Percentiles rank a stretch among this genome's conserved stretches.
These are phyloP conservation scores for Solanum arcanum DNA, from an alignment of 257 asterid genomes.

Conservation along the genomic window DNA sequence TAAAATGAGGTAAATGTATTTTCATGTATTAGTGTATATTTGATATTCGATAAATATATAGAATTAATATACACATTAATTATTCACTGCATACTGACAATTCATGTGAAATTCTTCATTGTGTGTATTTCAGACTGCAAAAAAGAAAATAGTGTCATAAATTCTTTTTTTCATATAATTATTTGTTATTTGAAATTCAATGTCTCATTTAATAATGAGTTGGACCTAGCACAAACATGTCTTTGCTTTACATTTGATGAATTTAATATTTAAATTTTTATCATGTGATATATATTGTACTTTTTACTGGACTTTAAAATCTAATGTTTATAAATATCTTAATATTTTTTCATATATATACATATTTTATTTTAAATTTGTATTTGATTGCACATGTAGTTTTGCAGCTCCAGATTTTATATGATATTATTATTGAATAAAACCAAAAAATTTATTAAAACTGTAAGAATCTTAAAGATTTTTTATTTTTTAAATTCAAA, in stretches of 20 bases:
- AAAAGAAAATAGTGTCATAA: background rate
- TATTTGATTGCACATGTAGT: background rate
- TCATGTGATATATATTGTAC: background rate
- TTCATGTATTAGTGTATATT: background rate
- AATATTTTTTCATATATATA: background rate
- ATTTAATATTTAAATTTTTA: too few relatives aligned
- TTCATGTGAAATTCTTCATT: background rate
- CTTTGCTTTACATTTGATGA: background rate
- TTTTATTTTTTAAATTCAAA: background rate
- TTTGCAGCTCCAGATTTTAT: background rate
- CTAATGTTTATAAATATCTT: background rate
- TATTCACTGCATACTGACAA: background rate
- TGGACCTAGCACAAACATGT: background rate
- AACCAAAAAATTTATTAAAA: too few relatives aligned
- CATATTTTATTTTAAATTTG: too few relatives aligned
- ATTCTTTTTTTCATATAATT: too few relatives aligned
- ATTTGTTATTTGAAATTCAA: background rate
- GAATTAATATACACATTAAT: background rate
- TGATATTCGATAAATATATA: background rate
- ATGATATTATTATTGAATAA: too few relatives aligned
- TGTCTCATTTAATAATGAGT: background rate
- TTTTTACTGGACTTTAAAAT: too few relatives aligned
- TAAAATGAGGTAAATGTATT: background rate
- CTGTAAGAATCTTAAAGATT: background rate
- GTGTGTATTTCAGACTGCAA: background rate